Conservation (phyloP, 805 yeast genomes). For the Saturnispora gosingensis region DNA sequence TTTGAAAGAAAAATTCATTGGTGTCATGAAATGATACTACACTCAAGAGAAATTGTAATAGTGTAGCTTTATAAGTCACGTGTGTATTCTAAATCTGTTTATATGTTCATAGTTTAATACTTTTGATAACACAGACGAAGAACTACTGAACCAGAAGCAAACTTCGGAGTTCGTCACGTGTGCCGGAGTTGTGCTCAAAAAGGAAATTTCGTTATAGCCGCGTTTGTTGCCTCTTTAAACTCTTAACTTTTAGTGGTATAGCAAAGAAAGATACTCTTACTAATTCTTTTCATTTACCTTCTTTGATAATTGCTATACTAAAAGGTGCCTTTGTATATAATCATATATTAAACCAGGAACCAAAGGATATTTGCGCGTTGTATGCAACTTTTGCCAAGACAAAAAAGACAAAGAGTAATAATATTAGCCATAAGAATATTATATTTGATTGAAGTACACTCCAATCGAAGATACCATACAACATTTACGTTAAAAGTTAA, state of each 20-base stretch:
- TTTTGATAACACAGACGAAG: neutral
- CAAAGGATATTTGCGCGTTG: neutral
- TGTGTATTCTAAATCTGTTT: neutral
- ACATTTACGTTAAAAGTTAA: neutral
- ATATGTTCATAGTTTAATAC: neutral
- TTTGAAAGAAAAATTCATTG: slow-evolving; percentile 33
- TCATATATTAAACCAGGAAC: neutral
- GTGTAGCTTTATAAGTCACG: too few relatives aligned
- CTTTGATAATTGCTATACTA: neutral
- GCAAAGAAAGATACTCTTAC: neutral
- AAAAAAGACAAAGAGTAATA: neutral
- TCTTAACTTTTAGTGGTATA: neutral
- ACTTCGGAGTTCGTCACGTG: neutral
- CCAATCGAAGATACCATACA: slow-evolving; percentile 1
- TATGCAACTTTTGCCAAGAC: neutral
- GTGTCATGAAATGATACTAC: slow-evolving; percentile 2
- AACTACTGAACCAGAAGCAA: neutral
- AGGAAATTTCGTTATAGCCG: neutral
- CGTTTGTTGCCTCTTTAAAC: neutral
- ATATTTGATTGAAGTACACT: neutral
- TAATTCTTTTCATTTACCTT: neutral
- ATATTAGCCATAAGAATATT: neutral
- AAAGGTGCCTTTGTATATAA: neutral
- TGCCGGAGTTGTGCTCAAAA: neutral
- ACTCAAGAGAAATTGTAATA: neutral